Base-by-base conservation (phyloP, 306 rosid genomes). In the Prunus campanulata region DNA sequence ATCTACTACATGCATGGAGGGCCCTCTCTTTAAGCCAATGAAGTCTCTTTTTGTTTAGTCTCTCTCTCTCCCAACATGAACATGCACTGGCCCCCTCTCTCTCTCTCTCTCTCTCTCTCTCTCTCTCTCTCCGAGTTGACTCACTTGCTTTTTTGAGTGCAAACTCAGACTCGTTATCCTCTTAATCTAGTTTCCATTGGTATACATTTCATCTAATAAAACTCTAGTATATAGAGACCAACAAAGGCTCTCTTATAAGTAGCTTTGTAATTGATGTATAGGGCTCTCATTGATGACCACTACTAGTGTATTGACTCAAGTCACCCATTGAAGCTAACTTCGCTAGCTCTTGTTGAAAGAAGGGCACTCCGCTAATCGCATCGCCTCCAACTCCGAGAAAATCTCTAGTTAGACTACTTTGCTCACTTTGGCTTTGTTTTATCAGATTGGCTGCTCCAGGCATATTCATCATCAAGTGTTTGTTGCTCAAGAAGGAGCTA, bases 371-470 rank as follows among this genome's bases (percentile, higher is more conserved):
- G 0, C 19, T 32, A 11, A 27, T 74, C 57, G 59, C 49, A 2
- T 83, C 85, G 12, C 85, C 83, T 68, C 97, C 95, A 18, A 91
- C 97, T 1, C 98, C 97, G 8, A 94, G 89, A 48, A 94, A 94
- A 48, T 91, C 98, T 77, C 97, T 89, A 0, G 98, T 93, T 32
- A 91, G 73, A 75, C 91, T 83, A 27, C 70, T 47, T 16, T 84
- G 79, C 70, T 84, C 83, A 11, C 54, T 76, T 20, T 80, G 68
- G 1, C 77, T 0, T 80, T 78, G 25, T 62, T 68, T 20, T 11
- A 3, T 52, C 42, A 16, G 48, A 4, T 11, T 47, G 35, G 6
- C 32, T 51, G 44, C 49, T 25, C 51, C 25, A 4, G 29, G 46
- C 50, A 39, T 39, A 39, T 35, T 15, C 77, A 72, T 72, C 76